Conservation (phyloP, 2,329 filamentous ascomycete species). For the Chaetomium olivaceum region DNA sequence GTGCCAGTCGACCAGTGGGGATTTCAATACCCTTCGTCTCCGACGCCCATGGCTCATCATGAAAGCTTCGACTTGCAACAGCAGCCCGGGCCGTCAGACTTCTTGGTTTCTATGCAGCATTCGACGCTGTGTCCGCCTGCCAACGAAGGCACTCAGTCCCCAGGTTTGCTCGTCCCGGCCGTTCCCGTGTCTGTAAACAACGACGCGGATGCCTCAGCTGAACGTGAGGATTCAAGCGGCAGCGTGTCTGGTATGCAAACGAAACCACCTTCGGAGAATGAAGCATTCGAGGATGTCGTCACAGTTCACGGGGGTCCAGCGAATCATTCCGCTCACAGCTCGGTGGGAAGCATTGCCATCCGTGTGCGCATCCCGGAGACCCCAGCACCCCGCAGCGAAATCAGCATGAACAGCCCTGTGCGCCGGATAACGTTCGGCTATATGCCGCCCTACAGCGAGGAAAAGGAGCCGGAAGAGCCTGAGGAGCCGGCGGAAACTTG, state of each 20-base stretch:
- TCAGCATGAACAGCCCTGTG: not conserved
- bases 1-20: too few species aligned
- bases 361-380: conserved; percentile 1
- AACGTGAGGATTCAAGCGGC: not conserved
- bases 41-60: too few species aligned
- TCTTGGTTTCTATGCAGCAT: too few species aligned
- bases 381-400: not conserved
- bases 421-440: conserved; percentile 11
- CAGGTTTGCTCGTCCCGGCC: too few species aligned
- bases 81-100: too few species aligned
- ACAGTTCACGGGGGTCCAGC: too few species aligned
- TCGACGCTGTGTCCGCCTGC: not conserved
- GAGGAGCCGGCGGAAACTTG: not conserved
- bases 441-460: not conserved
- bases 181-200: not conserved
- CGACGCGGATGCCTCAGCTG: not conserved
- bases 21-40: too few species aligned
- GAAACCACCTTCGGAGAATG: not conserved
- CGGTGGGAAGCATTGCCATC: not conserved
- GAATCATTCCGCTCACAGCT: not conserved
- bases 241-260: not conserved
- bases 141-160: too few species aligned
- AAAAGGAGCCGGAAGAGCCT: not conserved
- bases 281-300: not conserved
- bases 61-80: too few species aligned